Percentiles rank a stretch among this genome's conserved stretches.
Conservation (phyloP, 331 rosid genomes). For the Cucumis variabilis region DNA sequence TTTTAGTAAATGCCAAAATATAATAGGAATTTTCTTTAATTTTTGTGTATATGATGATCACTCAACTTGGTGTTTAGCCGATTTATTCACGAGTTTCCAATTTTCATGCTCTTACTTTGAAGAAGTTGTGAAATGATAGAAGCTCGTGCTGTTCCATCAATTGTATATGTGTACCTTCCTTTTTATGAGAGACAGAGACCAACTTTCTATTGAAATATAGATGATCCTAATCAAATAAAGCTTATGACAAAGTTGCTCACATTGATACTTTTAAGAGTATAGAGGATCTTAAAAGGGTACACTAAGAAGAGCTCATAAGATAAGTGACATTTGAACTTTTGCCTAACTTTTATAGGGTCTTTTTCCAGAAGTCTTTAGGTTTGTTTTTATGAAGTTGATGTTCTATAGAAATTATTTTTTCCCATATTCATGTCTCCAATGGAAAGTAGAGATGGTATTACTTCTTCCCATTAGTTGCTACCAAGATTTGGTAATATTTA, state of each 20-base stretch:
- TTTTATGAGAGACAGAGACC: neutral
- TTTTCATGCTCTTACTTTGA: neutral
- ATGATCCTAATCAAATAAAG: neutral
- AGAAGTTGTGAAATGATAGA: neutral
- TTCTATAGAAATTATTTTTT: neutral
- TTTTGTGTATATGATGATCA: neutral
- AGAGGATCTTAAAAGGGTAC: neutral
- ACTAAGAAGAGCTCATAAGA: neutral
- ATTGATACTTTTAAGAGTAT: neutral
- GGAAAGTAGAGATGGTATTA: neutral
- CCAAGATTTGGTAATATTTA: neutral
- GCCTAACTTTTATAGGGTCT: neutral
- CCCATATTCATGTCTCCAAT: neutral
- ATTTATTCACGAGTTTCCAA: neutral
- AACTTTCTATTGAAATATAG: neutral
- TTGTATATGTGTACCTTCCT: neutral
- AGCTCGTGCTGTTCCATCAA: neutral
- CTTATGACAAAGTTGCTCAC: slow-evolving; percentile 4
- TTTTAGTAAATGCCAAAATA: neutral
- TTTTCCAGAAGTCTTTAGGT: neutral
- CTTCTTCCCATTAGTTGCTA: neutral
- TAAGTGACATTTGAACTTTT: neutral
- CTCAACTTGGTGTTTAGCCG: neutral
- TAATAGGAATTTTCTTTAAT: neutral
- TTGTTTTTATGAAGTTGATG: neutral